Evolutionary conservation across 2,329 filamentous ascomycete genomes (phyloP).

Genomic region (Aspergillus pseudoviridinutans): DNA sequence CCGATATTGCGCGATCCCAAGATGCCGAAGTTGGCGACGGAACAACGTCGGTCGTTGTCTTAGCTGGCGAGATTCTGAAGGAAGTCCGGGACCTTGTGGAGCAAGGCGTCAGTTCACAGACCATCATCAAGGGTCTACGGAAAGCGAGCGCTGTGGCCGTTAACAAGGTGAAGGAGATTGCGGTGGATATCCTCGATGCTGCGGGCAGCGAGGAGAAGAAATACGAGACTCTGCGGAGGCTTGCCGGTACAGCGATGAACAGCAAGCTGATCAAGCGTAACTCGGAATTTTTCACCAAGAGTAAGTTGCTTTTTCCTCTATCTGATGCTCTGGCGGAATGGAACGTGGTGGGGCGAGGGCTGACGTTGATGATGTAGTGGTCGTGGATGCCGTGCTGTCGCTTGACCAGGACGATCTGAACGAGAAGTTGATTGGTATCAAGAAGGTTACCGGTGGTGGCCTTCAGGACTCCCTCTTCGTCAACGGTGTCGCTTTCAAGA

Average conservation of each 20-base stretch:
- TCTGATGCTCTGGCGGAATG: background rate
- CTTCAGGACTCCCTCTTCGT: constrained; percentile 95
- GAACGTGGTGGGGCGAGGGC: background rate
- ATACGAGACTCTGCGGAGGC: constrained; percentile 80
- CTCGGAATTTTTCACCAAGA: constrained; percentile 95
- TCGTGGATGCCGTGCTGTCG: constrained; percentile 91
- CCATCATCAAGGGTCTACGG: constrained; percentile 93
- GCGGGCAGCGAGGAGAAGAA: constrained; percentile 78
- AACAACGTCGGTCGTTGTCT: constrained; percentile 93
- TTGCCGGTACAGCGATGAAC: constrained; percentile 96
- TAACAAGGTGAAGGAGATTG: constrained; percentile 98
- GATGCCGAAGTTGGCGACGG: constrained; percentile 98
- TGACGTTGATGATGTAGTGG: constrained; percentile 59
- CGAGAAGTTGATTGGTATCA: constrained; percentile 95
- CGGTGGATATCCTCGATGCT: constrained; percentile 64
- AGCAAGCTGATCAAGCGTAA: constrained; percentile 99
- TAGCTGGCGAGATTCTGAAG: constrained; percentile 97
- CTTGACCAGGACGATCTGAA: constrained; percentile 96
- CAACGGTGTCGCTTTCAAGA: constrained; percentile 98
- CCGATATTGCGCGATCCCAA: constrained; percentile 97
- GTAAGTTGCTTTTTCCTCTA: constrained; percentile 44
- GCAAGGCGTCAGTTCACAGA: constrained; percentile 93
- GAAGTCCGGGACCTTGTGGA: constrained; percentile 96
- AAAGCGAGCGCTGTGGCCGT: constrained; percentile 85
- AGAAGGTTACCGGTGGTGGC: constrained; percentile 95